These are phyloP conservation scores for Guillardia theta DNA, from an alignment of 78 protist genomes.

Conservation along the genomic window DNA sequence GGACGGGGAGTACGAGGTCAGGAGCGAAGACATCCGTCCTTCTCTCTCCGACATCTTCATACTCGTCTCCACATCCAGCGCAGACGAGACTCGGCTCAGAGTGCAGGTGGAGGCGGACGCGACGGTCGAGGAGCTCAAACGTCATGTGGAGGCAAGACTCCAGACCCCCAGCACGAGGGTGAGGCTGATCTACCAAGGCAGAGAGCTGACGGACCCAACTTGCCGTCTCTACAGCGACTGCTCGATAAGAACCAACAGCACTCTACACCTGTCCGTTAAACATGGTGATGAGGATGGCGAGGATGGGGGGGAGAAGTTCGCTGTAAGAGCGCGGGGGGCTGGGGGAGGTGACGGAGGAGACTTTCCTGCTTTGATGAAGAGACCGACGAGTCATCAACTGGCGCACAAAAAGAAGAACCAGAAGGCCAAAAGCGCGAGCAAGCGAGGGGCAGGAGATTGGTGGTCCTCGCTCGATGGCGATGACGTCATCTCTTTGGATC, in stretches of 20 bases:
- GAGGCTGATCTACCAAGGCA: neutral
- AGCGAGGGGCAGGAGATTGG: neutral
- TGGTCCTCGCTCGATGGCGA: neutral
- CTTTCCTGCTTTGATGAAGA: too few species aligned
- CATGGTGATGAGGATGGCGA: neutral
- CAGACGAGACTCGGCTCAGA: neutral
- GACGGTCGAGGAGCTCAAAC: neutral
- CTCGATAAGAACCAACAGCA: neutral
- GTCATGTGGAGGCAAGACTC: neutral
- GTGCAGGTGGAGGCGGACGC: neutral
- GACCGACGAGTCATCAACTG: neutral
- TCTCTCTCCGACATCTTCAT: neutral
- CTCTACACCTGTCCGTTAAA: neutral
- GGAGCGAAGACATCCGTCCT: neutral
- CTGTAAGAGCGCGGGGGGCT: too few species aligned
- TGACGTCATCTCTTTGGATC: neutral
- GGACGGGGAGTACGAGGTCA: neutral
- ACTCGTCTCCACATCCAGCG: neutral
- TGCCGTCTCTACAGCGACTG: neutral
- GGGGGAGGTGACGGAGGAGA: too few species aligned
- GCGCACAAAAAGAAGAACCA: neutral
- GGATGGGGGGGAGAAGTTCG: neutral
- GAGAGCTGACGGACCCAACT: neutral
- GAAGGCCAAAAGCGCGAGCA: neutral
- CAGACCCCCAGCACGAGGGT: neutral